Conservation (phyloP, 2,329 filamentous ascomycete genomes). For the Cladosporium phlei region DNA sequence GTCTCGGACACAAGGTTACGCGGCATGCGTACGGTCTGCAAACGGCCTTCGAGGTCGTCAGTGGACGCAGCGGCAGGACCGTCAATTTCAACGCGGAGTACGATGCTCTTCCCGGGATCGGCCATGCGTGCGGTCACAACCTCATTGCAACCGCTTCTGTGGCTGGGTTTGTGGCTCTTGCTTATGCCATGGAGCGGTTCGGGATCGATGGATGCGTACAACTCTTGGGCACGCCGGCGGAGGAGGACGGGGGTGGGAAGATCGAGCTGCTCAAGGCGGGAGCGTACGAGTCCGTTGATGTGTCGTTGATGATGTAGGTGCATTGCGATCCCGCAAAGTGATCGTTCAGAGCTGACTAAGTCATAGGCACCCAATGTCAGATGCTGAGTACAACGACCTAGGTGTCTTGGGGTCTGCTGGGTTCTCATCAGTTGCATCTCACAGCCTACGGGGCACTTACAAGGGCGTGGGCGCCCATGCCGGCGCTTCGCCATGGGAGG, state of each 20-base stretch:
- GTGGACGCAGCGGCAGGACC: slow-evolving; percentile 36
- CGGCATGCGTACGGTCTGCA: slow-evolving; percentile 43
- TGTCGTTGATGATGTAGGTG: slow-evolving; percentile 9
- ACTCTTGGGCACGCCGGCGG: slow-evolving; percentile 41
- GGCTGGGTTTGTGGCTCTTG: slow-evolving; percentile 18
- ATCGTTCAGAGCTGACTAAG: not conserved
- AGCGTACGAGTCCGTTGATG: not conserved
- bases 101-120: slow-evolving; percentile 39
- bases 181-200: slow-evolving; percentile 26
- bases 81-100: slow-evolving; percentile 42
- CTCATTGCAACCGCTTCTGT: slow-evolving; percentile 1
- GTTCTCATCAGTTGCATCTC: not conserved
- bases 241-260: slow-evolving; percentile 14
- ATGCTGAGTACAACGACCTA: not conserved
- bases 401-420: too few species aligned
- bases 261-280: slow-evolving; percentile 10
- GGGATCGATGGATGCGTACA: slow-evolving; percentile 33
- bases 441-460: not conserved
- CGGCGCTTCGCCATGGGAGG: slow-evolving; percentile 12
- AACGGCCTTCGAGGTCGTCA: slow-evolving; percentile 51
- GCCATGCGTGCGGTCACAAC: slow-evolving; percentile 45
- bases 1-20: slow-evolving; percentile 15
- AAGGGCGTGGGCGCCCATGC: slow-evolving; percentile 12
- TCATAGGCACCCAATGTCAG: slow-evolving; percentile 11
- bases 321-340: not conserved